Percentiles rank a stretch among this genome's conserved stretches.
Conservation (phyloP, 768 basidiomycete genomes). For the Boletus tomentosulus region DNA sequence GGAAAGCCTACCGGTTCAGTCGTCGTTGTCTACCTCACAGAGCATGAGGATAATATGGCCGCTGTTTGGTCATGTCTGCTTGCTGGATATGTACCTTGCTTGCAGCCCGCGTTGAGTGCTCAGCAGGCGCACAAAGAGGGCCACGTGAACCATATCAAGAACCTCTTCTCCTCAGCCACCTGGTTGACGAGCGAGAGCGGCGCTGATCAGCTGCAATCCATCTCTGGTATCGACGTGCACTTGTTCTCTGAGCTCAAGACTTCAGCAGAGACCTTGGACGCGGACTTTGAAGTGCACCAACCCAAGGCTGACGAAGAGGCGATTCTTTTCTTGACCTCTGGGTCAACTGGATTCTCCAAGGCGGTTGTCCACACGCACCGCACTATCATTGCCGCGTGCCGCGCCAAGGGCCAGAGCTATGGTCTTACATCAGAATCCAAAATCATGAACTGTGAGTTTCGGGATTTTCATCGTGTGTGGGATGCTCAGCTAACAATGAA, state of each 20-base stretch:
- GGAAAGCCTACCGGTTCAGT: constrained; percentile 25
- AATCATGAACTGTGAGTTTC: constrained; percentile 37
- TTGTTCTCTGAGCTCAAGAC: constrained; percentile 15
- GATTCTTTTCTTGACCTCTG: constrained; percentile 37
- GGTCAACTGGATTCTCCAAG: constrained; percentile 43
- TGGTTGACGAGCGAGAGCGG: constrained; percentile 29
- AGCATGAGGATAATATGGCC: constrained; percentile 32
- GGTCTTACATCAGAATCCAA: constrained; percentile 30
- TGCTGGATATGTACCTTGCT: constrained; percentile 29
- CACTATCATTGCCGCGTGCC: constrained; percentile 34
- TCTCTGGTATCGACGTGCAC: constrained; percentile 16
- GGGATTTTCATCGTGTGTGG: background rate
- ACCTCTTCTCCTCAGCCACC: constrained; percentile 26
- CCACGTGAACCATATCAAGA: constrained; percentile 26
- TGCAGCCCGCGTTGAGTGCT: constrained; percentile 31
- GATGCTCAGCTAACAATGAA: background rate
- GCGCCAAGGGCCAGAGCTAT: constrained; percentile 34
- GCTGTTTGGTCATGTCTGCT: constrained; percentile 30
- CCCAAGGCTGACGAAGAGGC: constrained; percentile 27
- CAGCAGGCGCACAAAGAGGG: constrained; percentile 30
- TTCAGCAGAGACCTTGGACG: constrained; percentile 1
- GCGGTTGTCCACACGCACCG: constrained; percentile 15
- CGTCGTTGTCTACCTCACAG: constrained; percentile 28
- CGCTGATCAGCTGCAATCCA: constrained; percentile 15
- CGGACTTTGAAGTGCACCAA: constrained; percentile 16